These are phyloP conservation scores for Mycena vulgaris DNA, from an alignment of 768 basidiomycete genomes.

Conservation along the genomic window DNA sequence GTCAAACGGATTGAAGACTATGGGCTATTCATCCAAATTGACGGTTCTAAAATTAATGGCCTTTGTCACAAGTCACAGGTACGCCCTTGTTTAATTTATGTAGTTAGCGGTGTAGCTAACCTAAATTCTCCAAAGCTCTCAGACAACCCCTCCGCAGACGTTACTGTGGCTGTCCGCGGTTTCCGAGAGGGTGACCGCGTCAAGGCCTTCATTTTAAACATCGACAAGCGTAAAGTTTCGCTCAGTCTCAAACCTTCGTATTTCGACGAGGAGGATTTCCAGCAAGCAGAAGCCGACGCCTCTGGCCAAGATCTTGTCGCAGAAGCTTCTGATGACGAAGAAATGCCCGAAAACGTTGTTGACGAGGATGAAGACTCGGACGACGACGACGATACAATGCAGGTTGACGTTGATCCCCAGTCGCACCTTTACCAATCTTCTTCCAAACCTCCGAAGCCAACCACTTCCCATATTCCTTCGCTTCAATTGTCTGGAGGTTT, in stretches of 20 bases:
- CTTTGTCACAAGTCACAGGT: conserved; percentile 97
- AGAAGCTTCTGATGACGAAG: conserved; percentile 45
- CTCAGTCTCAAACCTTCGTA: conserved; percentile 93
- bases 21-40: conserved; percentile 93
- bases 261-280: conserved; percentile 80
- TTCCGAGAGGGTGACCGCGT: conserved; percentile 93
- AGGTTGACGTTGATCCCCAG: conserved; percentile 59
- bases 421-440: conserved; percentile 43
- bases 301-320: conserved; percentile 43
- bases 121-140: conserved; percentile 72
- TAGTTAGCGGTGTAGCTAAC: background rate
- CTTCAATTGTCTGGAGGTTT: conserved; percentile 75
- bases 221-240: conserved; percentile 86
- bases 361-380: conserved; percentile 44
- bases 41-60: conserved; percentile 87
- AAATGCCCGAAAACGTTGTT: conserved; percentile 41
- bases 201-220: conserved; percentile 79
- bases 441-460: conserved; percentile 31
- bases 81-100: conserved; percentile 35
- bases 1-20: conserved; percentile 90
- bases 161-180: conserved; percentile 79
- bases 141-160: conserved; percentile 88
- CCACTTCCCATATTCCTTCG: conserved; percentile 47
- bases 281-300: conserved; percentile 47
- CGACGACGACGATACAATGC: conserved; percentile 59